Base-by-base conservation (phyloP, 2,329 filamentous ascomycete species). In the Verticillium tricorpus region DNA sequence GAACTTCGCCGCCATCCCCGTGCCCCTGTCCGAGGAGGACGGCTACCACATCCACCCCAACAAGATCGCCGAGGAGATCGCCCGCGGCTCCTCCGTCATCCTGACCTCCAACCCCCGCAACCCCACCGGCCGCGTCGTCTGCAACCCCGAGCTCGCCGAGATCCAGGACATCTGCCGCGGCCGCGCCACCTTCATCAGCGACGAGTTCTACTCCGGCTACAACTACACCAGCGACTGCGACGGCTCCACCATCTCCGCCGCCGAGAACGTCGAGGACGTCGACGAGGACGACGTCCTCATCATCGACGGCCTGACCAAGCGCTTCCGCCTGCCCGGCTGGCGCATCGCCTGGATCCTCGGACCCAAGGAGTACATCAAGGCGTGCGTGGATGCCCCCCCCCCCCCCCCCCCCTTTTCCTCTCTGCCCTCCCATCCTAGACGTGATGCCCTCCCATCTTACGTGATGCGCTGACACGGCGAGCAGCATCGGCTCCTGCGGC, bases 191-290 rank as follows among this genome's bases (percentile, higher is more conserved):
- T 82, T 98, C 61, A 93, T 98, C 74, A 92, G 93, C 78, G 94
- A 98, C 72, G 94, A 98, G 77, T 98, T 98, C 82, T 98, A 98
- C 79, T 88, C 89, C 12, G 92, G 93, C 25, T 98, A 97, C 82
- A 97, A 97, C 79, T 98, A 98, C 80, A 96, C 92, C 39, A 91
- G 87, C 68, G 84, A 93, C 78, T 98, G 94, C 74, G 93, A 97
- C 72, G 94, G 94, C 45, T 87, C 85, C 34, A 96, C 94, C 54
- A 92, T 97, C 73, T 93, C 89, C 58, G 90, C 93, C 9, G 94
- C 94, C 5, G 89, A 92, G 71, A 97, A 98, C 74, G 86, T 98
- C 57, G 85, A 92, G 61, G 93, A 97, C 69, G 93, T 97, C 17
- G 87, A 97, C 72, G 85, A 91, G 71, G 92, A 96, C 63, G 92